phyloP scores from a whole-genome alignment of 2,329 filamentous ascomycete species.

The Stachybotrys elegans region DNA sequence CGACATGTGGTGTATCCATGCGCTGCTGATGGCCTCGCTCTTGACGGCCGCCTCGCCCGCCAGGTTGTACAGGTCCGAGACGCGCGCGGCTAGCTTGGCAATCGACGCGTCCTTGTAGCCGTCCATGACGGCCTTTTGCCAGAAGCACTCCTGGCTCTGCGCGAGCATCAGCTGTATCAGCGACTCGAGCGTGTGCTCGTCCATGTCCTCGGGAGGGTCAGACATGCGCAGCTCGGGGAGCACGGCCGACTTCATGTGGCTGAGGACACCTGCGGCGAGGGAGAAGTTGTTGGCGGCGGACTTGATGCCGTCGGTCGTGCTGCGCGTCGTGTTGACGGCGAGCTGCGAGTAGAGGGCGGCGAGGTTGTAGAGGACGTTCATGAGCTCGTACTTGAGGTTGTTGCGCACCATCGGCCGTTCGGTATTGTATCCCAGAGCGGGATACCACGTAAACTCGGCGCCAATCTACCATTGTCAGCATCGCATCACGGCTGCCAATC shows the following conservation, averaged over 20 bases:
- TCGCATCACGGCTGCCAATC: background rate
- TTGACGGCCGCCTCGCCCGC: slow-evolving; percentile 83
- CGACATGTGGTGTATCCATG: slow-evolving; percentile 97
- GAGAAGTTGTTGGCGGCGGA: slow-evolving; percentile 87
- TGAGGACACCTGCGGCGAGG: slow-evolving; percentile 77
- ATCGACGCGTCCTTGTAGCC: slow-evolving; percentile 88
- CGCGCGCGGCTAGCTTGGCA: slow-evolving; percentile 80
- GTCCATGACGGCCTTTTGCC: slow-evolving; percentile 95
- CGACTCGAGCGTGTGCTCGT: slow-evolving; percentile 77
- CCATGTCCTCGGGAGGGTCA: slow-evolving; percentile 92
- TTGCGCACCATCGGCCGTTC: slow-evolving; percentile 64
- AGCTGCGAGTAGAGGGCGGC: slow-evolving; percentile 91
- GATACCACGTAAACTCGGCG: slow-evolving; percentile 95
- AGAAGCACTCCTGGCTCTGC: slow-evolving; percentile 95
- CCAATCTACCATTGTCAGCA: slow-evolving; percentile 58
- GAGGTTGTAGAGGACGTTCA: slow-evolving; percentile 90
- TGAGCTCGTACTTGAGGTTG: slow-evolving; percentile 75
- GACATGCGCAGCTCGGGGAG: slow-evolving; percentile 77
- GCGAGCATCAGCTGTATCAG: slow-evolving; percentile 80
- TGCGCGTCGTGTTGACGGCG: slow-evolving; percentile 72
- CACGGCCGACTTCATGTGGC: slow-evolving; percentile 69
- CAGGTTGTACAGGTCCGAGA: slow-evolving; percentile 83
- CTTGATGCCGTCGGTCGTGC: slow-evolving; percentile 77
- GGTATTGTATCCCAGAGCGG: slow-evolving; percentile 83
- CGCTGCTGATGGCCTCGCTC: slow-evolving; percentile 82